phyloP scores from a whole-genome alignment of 768 basidiomycete species.

The Boletus edulis region DNA sequence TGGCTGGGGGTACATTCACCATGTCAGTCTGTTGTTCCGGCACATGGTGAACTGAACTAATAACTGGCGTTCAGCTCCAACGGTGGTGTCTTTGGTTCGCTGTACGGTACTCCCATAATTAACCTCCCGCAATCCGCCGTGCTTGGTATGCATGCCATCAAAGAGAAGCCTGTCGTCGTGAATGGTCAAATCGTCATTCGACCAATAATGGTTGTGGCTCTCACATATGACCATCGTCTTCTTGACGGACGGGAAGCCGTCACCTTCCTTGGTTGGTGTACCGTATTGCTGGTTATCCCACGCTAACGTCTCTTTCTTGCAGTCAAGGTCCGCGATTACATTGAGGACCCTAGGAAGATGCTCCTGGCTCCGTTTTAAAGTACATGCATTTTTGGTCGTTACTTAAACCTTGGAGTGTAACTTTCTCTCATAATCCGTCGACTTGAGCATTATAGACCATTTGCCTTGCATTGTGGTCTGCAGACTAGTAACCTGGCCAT shows the following conservation, averaged over 20 bases:
- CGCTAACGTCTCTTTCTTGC: slow-evolving; percentile 8
- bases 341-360: slow-evolving; percentile 95
- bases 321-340: slow-evolving; percentile 92
- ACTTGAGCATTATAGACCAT: slow-evolving; percentile 6
- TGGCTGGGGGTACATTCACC: slow-evolving; percentile 98
- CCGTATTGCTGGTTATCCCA: neutral
- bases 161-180: slow-evolving; percentile 86
- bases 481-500: no score
- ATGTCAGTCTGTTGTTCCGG: slow-evolving; percentile 56
- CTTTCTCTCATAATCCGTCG: slow-evolving; percentile 10
- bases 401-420: slow-evolving; percentile 7
- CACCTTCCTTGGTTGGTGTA: slow-evolving; percentile 79
- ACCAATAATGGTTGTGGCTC: slow-evolving; percentile 93
- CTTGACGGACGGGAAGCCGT: slow-evolving; percentile 95
- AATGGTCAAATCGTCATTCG: slow-evolving; percentile 95
- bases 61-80: slow-evolving; percentile 67
- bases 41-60: neutral
- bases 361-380: slow-evolving; percentile 45
- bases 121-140: slow-evolving; percentile 95
- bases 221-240: slow-evolving; percentile 94
- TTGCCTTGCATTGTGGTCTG: neutral
- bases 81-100: slow-evolving; percentile 96
- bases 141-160: slow-evolving; percentile 95
- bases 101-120: slow-evolving; percentile 99
- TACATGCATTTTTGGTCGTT: neutral